These are phyloP conservation scores for Talaromyces sp. DNA, from an alignment of 2,329 filamentous ascomycete species.

Conservation along the genomic window DNA sequence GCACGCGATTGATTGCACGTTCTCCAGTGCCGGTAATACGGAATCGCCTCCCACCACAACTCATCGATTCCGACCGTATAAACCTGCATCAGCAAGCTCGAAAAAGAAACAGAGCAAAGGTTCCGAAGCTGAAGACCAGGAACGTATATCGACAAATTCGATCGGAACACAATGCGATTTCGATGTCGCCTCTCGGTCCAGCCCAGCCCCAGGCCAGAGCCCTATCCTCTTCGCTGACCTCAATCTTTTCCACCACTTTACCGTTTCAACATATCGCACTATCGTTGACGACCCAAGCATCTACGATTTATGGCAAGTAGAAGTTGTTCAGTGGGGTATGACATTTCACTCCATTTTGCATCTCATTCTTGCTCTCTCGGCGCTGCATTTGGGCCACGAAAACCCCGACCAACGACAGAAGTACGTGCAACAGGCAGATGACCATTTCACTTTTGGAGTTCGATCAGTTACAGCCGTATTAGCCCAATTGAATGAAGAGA, in stretches of 20 bases:
- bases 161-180: not conserved
- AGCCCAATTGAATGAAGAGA: constrained; percentile 19
- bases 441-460: constrained; percentile 31
- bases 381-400: constrained; percentile 22
- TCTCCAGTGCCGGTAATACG: too few relatives aligned
- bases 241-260: constrained; percentile 4
- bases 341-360: constrained; percentile 27
- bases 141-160: not conserved
- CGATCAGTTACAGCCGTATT: constrained; percentile 26
- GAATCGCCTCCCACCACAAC: not conserved
- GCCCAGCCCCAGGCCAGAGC: not conserved
- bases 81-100: not conserved
- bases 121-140: not conserved
- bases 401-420: constrained; percentile 14
- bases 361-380: constrained; percentile 26
- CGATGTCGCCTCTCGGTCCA: not conserved
- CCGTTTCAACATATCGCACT: not conserved
- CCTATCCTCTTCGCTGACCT: constrained; percentile 1
- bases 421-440: constrained; percentile 24
- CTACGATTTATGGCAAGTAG: constrained; percentile 23
- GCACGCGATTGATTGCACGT: constrained; percentile 1
- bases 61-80: not conserved
- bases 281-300: not conserved
- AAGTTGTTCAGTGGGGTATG: constrained; percentile 27
- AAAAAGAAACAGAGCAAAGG: not conserved